phyloP scores from a whole-genome alignment of 768 basidiomycete genomes.

The Mycena polygramma region DNA sequence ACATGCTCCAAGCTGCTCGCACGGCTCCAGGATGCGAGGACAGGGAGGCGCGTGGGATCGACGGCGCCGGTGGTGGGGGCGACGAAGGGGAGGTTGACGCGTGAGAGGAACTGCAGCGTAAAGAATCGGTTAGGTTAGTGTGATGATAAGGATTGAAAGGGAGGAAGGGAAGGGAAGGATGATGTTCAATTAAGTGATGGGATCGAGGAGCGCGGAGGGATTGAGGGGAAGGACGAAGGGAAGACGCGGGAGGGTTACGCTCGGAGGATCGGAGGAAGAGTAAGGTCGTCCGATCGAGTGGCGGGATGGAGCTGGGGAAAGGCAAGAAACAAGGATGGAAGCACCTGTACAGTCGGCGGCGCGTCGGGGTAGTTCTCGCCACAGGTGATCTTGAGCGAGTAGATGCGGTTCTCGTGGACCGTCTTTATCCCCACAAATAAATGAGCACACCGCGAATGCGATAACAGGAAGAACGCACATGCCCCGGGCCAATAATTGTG shows the following conservation, averaged over 20 bases:
- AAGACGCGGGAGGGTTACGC: too few relatives aligned
- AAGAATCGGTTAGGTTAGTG: too few relatives aligned
- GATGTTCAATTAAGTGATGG: too few relatives aligned
- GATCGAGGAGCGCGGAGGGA: too few relatives aligned
- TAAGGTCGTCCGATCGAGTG: not conserved
- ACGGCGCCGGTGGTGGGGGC: conserved; percentile 81
- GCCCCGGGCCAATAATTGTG: conserved; percentile 98
- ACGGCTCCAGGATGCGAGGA: conserved; percentile 82
- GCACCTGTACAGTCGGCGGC: conserved; percentile 77
- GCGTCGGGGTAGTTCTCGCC: conserved; percentile 80
- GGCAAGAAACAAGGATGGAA: not conserved
- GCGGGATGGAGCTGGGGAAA: not conserved
- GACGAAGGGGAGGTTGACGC: conserved; percentile 96
- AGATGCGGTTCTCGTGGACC: conserved; percentile 99
- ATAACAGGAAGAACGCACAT: conserved; percentile 67
- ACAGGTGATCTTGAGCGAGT: conserved; percentile 92
- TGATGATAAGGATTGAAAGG: too few relatives aligned
- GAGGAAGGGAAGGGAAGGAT: too few relatives aligned
- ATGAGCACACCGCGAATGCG: conserved; percentile 24
- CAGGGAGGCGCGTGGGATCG: conserved; percentile 76
- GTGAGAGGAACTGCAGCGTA: conserved; percentile 71
- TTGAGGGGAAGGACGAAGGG: too few relatives aligned
- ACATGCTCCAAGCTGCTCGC: conserved; percentile 88
- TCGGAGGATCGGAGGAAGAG: too few relatives aligned
- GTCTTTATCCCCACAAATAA: conserved; percentile 64